A percentile compares a stretch with the other conserved stretches of the same genome.
phyloP scores from a whole-genome alignment of 2,329 filamentous ascomycete species.

The Fusarium tjaetaba region DNA sequence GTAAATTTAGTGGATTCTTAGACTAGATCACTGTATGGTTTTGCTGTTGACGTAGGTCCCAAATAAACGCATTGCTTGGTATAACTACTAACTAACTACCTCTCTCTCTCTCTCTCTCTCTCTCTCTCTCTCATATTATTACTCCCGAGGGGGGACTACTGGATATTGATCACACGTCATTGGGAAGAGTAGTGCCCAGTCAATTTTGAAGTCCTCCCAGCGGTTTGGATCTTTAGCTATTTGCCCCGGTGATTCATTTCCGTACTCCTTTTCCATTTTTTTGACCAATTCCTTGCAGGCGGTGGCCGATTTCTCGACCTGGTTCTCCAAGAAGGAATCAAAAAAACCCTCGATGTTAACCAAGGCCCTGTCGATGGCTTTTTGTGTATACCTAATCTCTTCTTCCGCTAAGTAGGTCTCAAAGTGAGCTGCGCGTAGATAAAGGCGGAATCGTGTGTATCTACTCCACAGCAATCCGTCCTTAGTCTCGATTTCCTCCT shows the following conservation, averaged over 20 bases:
- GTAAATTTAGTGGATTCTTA: too few relatives aligned
- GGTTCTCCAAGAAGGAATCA: background rate
- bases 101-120: too few relatives aligned
- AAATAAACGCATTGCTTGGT: too few relatives aligned
- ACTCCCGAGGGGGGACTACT: background rate
- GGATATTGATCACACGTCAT: background rate
- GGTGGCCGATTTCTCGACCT: background rate
- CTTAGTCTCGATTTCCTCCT: background rate
- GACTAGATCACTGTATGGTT: too few relatives aligned
- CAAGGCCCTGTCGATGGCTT: rapidly evolving
- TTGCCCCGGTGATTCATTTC: background rate
- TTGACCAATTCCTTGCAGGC: background rate
- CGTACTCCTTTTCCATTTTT: background rate
- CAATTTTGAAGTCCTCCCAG: too few relatives aligned
- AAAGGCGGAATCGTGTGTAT: background rate
- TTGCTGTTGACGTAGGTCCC: too few relatives aligned
- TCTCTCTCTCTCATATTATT: too few relatives aligned
- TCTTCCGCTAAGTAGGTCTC: background rate
- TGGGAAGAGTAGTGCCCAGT: too few relatives aligned
- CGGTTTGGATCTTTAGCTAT: background rate
- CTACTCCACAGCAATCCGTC: background rate
- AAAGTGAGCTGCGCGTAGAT: background rate
- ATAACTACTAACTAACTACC: too few relatives aligned
- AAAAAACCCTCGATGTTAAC: background rate
- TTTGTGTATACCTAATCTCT: rapidly evolving